Evolutionary conservation across 2,329 filamentous ascomycete species (phyloP).

Genomic region (Xylaria polymorpha): DNA sequence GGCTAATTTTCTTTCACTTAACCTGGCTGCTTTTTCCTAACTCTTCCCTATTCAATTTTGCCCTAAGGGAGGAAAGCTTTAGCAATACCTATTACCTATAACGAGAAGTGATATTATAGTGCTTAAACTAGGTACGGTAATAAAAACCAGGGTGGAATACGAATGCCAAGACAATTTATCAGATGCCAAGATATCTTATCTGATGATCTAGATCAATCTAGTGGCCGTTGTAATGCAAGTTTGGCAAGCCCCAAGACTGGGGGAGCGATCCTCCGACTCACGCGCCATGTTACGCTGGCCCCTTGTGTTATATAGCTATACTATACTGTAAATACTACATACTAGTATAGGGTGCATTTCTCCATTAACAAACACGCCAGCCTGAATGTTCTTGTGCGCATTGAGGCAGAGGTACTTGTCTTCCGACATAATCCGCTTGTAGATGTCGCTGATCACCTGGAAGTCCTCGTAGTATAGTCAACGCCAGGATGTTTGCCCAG

Average conservation of each 20-base stretch:
- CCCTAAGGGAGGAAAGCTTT: too few species aligned
- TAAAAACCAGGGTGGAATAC: background rate
- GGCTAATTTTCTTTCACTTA: too few species aligned
- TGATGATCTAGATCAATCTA: constrained; percentile 2
- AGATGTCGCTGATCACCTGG: constrained; percentile 66
- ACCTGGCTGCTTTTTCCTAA: too few species aligned
- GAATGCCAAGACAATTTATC: constrained; percentile 11
- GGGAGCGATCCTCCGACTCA: background rate
- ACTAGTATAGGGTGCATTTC: constrained; percentile 62
- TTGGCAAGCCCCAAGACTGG: background rate
- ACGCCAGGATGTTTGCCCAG: background rate
- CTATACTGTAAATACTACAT: too few species aligned
- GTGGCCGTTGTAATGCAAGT: background rate
- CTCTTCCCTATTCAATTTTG: too few species aligned
- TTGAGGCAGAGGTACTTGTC: constrained; percentile 71
- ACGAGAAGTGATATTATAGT: too few species aligned
- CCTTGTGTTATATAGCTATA: too few species aligned
- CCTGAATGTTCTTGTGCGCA: constrained; percentile 70
- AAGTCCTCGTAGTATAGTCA: constrained; percentile 57
- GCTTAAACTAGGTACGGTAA: too few species aligned
- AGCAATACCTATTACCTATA: too few species aligned
- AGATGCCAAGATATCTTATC: constrained; percentile 18
- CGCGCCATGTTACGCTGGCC: background rate
- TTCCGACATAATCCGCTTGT: constrained; percentile 72
- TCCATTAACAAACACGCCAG: constrained; percentile 71